Base-by-base conservation (phyloP, 1,284 basidiomycete species). In the Agroathelia rolfsii region DNA sequence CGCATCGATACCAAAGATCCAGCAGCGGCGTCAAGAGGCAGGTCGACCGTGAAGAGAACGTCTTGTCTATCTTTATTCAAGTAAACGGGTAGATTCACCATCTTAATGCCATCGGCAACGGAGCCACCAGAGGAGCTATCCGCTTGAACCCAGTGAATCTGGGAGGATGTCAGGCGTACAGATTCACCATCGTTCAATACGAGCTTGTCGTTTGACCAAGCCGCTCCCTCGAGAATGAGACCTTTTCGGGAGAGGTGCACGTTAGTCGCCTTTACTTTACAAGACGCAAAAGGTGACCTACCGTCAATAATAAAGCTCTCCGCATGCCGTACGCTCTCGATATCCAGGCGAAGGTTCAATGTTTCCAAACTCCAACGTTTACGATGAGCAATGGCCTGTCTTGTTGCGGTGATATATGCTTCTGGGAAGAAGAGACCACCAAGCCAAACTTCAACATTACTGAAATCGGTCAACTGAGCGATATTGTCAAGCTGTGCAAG, bases 361-460 rank as follows among this genome's bases (percentile, higher is more conserved):
- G 87, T 89, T 57, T 96, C 92, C 41, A 96, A 62, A 54, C 87
- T 92, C 79, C 85, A 87, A 42, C 77, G 76, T 59, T 85, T 89
- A 36, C 78, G 70, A 53, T 95, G 90, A 2, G 92, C 92, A 6
- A 92, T 82, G 11, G 84, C 78, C 57, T 96, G 93, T 34, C 92
- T 72, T 2, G 89, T 93, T 1, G 92, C 92, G 1, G 92, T 95
- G 47, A 96, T 72, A 55, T 90, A 95, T 3, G 89, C 90, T 50
- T 93, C 88, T 1, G 93, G 93, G 69, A 88, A 92, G 72, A 96
- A 95, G 33, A 96, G 56, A 1, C 87, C 86, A 20, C 92, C 90
- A 9, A 95, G 69, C 83, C 86, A 89, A 23, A 88, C 81, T 52
- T 85, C 80, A 21, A 90, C 66, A 41, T 85, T 66, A 41, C 64